These are phyloP conservation scores for Coffea eugenioides DNA, from an alignment of 257 asterid genomes.

Conservation along the genomic window DNA sequence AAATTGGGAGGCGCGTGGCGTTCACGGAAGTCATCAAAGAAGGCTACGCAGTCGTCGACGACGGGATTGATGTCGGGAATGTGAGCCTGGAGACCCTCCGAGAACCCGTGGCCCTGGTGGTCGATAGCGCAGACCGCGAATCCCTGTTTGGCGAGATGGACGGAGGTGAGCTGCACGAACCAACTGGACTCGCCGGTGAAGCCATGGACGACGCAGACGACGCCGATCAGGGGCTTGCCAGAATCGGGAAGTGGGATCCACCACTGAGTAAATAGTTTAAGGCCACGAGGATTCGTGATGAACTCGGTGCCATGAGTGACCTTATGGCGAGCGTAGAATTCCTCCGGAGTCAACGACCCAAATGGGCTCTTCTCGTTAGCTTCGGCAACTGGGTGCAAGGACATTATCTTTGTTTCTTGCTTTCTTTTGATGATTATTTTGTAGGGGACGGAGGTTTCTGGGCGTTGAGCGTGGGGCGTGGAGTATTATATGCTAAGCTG, in stretches of 20 bases:
- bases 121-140: slow-evolving; percentile 97
- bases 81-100: slow-evolving; percentile 78
- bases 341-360: slow-evolving; percentile 56
- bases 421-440: neutral
- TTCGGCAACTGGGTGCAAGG: slow-evolving; percentile 74
- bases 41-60: slow-evolving; percentile 69
- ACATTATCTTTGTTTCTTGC: neutral
- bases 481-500: neutral
- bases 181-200: slow-evolving; percentile 97
- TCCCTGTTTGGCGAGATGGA: slow-evolving; percentile 62
- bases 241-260: slow-evolving; percentile 61
- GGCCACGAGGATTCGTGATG: slow-evolving; percentile 68
- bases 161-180: slow-evolving; percentile 91
- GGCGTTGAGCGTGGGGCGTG: neutral
- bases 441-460: neutral
- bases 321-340: slow-evolving; percentile 81
- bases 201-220: slow-evolving; percentile 85
- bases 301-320: slow-evolving; percentile 63
- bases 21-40: slow-evolving; percentile 57
- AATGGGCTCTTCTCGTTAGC: slow-evolving; percentile 75
- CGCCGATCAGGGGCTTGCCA: slow-evolving; percentile 43
- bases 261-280: slow-evolving; percentile 91
- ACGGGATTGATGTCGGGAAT: slow-evolving; percentile 71
- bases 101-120: slow-evolving; percentile 94
- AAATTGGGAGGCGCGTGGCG: slow-evolving; percentile 36